Conservation (phyloP, 495 filamentous ascomycete genomes). For the Bacidia gigantensis region DNA sequence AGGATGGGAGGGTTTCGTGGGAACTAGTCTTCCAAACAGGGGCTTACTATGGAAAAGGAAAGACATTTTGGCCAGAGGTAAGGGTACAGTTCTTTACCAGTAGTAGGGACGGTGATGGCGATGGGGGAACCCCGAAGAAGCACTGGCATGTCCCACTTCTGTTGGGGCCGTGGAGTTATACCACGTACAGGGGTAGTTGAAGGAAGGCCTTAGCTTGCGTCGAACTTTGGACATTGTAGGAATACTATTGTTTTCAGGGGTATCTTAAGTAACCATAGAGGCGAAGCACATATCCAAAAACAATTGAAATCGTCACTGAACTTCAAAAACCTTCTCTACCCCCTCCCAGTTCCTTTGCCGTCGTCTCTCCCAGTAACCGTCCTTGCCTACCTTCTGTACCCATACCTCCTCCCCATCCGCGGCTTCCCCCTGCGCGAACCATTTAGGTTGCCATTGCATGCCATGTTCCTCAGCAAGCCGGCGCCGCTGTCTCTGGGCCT, state of each 20-base stretch:
- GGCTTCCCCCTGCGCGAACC: conserved; percentile 57
- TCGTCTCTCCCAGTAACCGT: conserved; percentile 87
- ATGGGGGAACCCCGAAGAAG: too few relatives aligned
- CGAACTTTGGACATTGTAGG: neutral
- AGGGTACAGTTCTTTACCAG: conserved; percentile 69
- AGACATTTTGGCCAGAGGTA: conserved; percentile 89
- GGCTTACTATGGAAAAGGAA: conserved; percentile 57
- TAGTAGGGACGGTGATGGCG: conserved; percentile 36
- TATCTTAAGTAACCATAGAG: neutral
- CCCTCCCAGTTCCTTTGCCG: conserved; percentile 52
- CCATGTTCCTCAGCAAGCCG: conserved; percentile 61
- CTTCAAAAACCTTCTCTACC: conserved; percentile 57
- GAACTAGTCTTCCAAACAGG: conserved; percentile 65
- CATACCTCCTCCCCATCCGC: conserved; percentile 56
- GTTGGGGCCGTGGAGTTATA: conserved; percentile 81
- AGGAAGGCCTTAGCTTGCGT: neutral
- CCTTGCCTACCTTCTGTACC: conserved; percentile 64
- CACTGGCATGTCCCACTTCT: conserved; percentile 91
- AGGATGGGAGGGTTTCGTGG: conserved; percentile 43
- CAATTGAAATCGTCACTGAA: neutral
- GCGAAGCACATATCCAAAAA: neutral
- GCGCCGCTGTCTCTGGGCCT: conserved; percentile 64
- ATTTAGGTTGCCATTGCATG: conserved; percentile 56
- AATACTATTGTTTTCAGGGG: neutral
- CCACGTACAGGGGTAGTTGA: conserved; percentile 66